Percentiles rank a stretch among this genome's conserved stretches.
These are phyloP conservation scores for Lachnellula arida DNA, from an alignment of 2,329 filamentous ascomycete genomes.

Conservation along the genomic window DNA sequence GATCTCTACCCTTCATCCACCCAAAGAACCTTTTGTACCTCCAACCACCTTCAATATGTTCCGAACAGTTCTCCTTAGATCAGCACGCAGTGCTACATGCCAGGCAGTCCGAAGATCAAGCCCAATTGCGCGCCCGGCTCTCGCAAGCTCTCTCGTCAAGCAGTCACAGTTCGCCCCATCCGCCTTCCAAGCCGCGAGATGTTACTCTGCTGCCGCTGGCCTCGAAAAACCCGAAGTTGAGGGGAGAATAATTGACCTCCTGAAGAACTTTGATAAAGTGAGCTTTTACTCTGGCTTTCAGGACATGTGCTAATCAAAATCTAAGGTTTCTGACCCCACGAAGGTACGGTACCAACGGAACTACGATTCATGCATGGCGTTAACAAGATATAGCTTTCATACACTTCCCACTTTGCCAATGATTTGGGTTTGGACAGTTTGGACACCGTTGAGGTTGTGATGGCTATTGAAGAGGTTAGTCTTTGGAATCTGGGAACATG, in stretches of 20 bases:
- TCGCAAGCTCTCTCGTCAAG: constrained; percentile 55
- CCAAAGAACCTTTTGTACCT: constrained; percentile 10
- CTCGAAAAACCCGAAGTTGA: constrained; percentile 82
- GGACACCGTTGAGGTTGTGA: constrained; percentile 98
- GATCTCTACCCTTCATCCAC: constrained; percentile 12
- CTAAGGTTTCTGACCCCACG: constrained; percentile 61
- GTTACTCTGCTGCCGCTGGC: constrained; percentile 79
- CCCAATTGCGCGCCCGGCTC: constrained; percentile 55
- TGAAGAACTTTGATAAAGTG: constrained; percentile 98
- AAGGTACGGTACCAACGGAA: constrained; percentile 45
- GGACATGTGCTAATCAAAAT: constrained; percentile 19
- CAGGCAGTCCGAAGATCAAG: constrained; percentile 46
- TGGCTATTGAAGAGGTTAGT: constrained; percentile 95
- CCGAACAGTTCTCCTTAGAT: constrained; percentile 79
- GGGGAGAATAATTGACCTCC: constrained; percentile 83
- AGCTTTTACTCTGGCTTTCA: constrained; percentile 26
- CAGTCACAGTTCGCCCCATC: constrained; percentile 59
- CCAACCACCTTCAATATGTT: constrained; percentile 62
- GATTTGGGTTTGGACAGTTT: constrained; percentile 95
- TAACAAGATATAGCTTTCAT: constrained; percentile 61
- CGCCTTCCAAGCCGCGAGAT: constrained; percentile 66
- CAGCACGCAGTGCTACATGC: constrained; percentile 52
- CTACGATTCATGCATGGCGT: constrained; percentile 7
- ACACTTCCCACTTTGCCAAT: constrained; percentile 86
- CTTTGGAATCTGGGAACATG: constrained; percentile 1